Evolutionary conservation across 768 basidiomycete species (phyloP), one percentile per base, ranked within the genome.

Genomic region (Tulasnella sp.): DNA sequence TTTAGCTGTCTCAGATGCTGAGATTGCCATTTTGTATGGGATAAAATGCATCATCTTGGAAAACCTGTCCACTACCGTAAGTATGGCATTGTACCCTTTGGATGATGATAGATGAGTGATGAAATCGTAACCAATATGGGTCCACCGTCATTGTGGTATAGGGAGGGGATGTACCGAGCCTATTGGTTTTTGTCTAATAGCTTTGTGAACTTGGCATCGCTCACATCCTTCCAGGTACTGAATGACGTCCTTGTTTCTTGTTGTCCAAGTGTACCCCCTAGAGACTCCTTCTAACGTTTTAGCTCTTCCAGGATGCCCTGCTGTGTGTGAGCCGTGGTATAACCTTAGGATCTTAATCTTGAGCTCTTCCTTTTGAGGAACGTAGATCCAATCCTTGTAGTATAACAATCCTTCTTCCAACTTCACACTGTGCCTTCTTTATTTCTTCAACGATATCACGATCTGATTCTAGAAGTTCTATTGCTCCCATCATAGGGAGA

Each of bases 141-240:
- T 3, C 64, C 65, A 66, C 0, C 60, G 60, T 20, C 31, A n/a
- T 5, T 28, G 8, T 8, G 64, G 61, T 0, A 58, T 37, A 1
- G 58, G 57, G 8, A 64, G 53, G 0, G 59, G 49, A 22, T 57
- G 29, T 2, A 65, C 55, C 10, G 40, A n/a, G 1, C 63, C 64
- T 29, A 45, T 53, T 0, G 50, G 55, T 8, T 44, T 15, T 19
- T 56, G 50, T 4, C 46, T 45, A 1, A 27, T 22, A 0, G 44
- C n/a, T 31, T 63, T 64, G 28, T 27, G 37, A 3, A 53, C 40
- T 31, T 47, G 40, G 50, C 63, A 63, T 3, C 33, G 25, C 0
- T 60, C 52, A 51, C 64, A 65, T 3, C 43, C 25, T 4, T 28
- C 3, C 28, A 65, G 54, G 45, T 63, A 65, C 19, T 49, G 20